phyloP scores from a whole-genome alignment of 2,329 filamentous ascomycete genomes.

The Leptosphaerulina australis region DNA sequence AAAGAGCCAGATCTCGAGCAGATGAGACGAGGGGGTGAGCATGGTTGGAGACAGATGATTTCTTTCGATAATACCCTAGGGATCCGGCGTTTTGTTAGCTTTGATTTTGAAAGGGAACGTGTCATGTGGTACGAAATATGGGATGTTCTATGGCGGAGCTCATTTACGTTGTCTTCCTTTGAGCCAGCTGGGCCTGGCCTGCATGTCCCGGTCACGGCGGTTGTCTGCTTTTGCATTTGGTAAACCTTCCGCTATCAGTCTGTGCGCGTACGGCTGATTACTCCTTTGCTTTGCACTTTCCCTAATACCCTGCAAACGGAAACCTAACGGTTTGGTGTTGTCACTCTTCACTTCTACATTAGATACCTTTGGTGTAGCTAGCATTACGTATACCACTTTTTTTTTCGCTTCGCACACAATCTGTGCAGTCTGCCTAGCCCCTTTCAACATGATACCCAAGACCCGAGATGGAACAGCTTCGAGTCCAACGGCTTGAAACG shows the following conservation, averaged over 20 bases:
- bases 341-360: neutral
- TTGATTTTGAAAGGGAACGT: neutral
- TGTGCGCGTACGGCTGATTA: neutral
- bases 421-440: no score
- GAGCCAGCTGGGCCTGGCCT: slow-evolving; percentile 8
- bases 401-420: neutral
- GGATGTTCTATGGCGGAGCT: neutral
- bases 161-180: neutral
- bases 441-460: no score
- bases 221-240: neutral
- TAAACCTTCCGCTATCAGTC: neutral
- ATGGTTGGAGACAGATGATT: neutral
- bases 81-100: slow-evolving; percentile 6
- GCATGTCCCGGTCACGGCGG: slow-evolving; percentile 1
- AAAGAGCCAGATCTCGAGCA: neutral
- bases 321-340: neutral
- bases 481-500: no score
- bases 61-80: slow-evolving; percentile 13
- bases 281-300: neutral
- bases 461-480: no score
- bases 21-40: neutral
- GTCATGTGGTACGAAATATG: slow-evolving; percentile 10
- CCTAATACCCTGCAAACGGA: slow-evolving; percentile 7
- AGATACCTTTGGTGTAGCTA: slow-evolving; percentile 3
- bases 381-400: slow-evolving; percentile 1